Evolutionary conservation across 78 protist species (phyloP).

Genomic region (Mastigamoeba balamuthi): DNA sequence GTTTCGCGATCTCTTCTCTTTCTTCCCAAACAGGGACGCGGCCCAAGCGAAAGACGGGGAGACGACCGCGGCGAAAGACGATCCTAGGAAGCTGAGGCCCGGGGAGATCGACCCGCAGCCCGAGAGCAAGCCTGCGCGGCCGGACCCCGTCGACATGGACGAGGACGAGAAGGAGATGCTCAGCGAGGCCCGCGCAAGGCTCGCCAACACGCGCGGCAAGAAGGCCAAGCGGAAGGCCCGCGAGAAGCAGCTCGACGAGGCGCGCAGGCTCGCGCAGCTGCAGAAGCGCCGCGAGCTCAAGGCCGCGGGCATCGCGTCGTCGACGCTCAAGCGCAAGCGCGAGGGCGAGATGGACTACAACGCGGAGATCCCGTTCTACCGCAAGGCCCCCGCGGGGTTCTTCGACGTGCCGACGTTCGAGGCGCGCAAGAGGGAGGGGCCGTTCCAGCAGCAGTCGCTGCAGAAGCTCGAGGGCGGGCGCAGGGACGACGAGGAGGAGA

Average conservation of each 20-base stretch:
- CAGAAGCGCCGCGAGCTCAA: conserved; percentile 92
- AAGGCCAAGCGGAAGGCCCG: conserved; percentile 96
- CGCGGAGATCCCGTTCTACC: conserved; percentile 64
- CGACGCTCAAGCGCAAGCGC: conserved; percentile 13
- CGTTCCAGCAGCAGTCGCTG: not conserved
- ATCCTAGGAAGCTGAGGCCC: conserved; percentile 84
- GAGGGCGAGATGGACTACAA: conserved; percentile 28
- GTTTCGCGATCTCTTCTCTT: not conserved
- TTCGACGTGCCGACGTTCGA: conserved; percentile 13
- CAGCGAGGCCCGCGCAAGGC: conserved; percentile 95
- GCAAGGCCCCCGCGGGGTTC: conserved; percentile 46
- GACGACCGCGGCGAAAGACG: conserved; percentile 51
- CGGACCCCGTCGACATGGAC: conserved; percentile 98
- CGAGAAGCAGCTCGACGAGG: conserved; percentile 95
- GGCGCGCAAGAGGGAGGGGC: not conserved
- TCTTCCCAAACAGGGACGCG: not conserved
- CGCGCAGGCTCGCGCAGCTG: conserved; percentile 86
- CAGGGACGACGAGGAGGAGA: conserved; percentile 20
- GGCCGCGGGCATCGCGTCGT: conserved; percentile 82
- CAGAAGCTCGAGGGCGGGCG: conserved; percentile 44
- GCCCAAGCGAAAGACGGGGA: conserved; percentile 5
- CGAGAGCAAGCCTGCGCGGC: conserved; percentile 94
- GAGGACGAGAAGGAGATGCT: conserved; percentile 98
- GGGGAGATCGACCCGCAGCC: conserved; percentile 96
- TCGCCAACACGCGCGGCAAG: conserved; percentile 98